phyloP scores from a whole-genome alignment of 2,329 filamentous ascomycete genomes.

The Lecanicillium sp. region DNA sequence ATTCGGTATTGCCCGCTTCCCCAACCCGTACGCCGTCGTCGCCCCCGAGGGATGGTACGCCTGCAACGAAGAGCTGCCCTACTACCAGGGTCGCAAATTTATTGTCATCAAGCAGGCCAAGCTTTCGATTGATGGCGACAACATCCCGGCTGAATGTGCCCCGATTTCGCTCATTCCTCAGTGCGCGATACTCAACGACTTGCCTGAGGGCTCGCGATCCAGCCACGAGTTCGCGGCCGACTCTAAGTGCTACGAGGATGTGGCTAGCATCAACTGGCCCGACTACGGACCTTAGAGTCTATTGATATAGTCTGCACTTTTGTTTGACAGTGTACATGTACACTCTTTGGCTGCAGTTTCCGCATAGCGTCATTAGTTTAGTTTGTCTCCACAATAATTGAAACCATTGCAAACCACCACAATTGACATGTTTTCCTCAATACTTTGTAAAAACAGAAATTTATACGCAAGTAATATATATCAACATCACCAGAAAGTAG shows the following conservation, averaged over 20 bases:
- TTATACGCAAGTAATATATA: no score
- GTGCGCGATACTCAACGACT: slow-evolving; percentile 28
- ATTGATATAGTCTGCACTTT: no score
- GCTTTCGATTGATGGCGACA: slow-evolving; percentile 13
- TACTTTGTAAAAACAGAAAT: no score
- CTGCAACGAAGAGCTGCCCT: slow-evolving; percentile 33
- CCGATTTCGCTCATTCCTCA: slow-evolving; percentile 34
- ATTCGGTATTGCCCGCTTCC: slow-evolving; percentile 24
- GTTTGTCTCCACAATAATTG: no score
- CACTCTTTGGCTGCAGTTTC: no score
- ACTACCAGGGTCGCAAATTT: slow-evolving; percentile 29
- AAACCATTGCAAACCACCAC: no score
- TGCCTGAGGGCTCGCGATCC: slow-evolving; percentile 25
- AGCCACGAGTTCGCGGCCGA: slow-evolving; percentile 31
- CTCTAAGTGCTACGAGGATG: slow-evolving; percentile 33
- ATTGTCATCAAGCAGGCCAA: slow-evolving; percentile 31
- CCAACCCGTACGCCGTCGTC: slow-evolving; percentile 25
- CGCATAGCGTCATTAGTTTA: no score
- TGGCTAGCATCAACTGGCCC: slow-evolving; percentile 30
- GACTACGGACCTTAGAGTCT: no score
- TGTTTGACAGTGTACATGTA: no score
- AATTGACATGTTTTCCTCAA: no score
- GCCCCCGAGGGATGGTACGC: slow-evolving; percentile 29
- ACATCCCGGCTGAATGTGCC: slow-evolving; percentile 31
- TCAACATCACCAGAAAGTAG: no score